A percentile compares a stretch with the other conserved stretches of the same genome.
phyloP scores from a whole-genome alignment of 441 rosid genomes.

The Macaranga tanarius region DNA sequence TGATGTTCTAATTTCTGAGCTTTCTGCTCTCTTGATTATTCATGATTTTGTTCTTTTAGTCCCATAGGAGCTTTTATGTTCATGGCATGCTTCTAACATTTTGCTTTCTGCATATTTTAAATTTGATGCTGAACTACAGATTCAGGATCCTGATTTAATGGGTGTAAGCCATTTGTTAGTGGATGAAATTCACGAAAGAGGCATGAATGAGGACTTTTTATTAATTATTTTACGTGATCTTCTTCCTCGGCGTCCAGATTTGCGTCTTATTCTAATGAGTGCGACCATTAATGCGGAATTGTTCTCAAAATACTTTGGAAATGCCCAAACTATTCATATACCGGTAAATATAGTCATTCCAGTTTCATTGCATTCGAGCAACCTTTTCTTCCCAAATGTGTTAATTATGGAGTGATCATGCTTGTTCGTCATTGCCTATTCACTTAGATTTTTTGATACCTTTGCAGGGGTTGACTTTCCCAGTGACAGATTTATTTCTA shows the following conservation, averaged over 20 bases:
- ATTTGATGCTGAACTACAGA: constrained; percentile 47
- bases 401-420: constrained; percentile 4
- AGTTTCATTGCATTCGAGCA: background rate
- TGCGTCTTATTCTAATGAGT: constrained; percentile 87
- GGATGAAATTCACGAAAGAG: constrained; percentile 98
- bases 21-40: background rate
- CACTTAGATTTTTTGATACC: constrained; percentile 11
- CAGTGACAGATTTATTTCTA: constrained; percentile 76
- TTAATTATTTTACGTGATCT: constrained; percentile 85
- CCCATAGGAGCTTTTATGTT: background rate
- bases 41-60: background rate
- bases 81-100: constrained; percentile 2
- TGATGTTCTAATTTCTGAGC: background rate
- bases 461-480: constrained; percentile 82
- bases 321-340: constrained; percentile 75
- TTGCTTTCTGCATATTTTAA: constrained; percentile 19
- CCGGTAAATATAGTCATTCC: constrained; percentile 44
- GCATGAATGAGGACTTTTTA: constrained; percentile 94
- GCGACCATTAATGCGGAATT: constrained; percentile 91
- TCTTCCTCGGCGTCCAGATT: constrained; percentile 83
- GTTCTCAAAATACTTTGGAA: constrained; percentile 82
- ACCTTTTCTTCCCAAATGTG: constrained; percentile 11
- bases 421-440: constrained; percentile 1
- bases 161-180: constrained; percentile 89
- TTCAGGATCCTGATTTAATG: constrained; percentile 74